Conservation (phyloP, 257 asterid species). For the Rhazya stricta region DNA sequence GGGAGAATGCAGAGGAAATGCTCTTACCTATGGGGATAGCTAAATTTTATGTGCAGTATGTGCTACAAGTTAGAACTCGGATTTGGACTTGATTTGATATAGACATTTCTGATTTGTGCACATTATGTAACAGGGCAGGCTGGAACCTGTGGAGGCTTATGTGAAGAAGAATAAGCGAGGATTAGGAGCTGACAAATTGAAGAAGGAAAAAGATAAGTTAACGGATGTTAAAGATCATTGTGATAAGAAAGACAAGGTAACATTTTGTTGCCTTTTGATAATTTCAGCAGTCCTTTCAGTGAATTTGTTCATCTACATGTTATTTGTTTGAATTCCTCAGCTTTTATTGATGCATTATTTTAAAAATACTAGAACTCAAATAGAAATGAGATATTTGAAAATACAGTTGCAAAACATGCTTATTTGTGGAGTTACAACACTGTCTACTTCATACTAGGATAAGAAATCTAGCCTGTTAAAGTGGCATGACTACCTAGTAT, state of each 20-base stretch:
- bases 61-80: not conserved
- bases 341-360: not conserved
- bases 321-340: not conserved
- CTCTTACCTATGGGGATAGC: too few species aligned
- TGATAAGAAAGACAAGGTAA: conserved; percentile 40
- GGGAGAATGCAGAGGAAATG: not conserved
- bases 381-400: not conserved
- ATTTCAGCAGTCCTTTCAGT: not conserved
- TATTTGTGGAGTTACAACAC: not conserved
- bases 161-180: conserved; percentile 77
- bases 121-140: conserved; percentile 61
- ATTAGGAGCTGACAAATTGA: conserved; percentile 72
- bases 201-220: conserved; percentile 28
- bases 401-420: not conserved
- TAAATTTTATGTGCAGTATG: not conserved
- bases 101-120: conserved; percentile 9
- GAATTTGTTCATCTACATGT: not conserved
- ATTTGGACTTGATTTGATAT: not conserved
- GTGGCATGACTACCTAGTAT: not conserved
- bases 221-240: conserved; percentile 11
- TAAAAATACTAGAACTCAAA: not conserved
- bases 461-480: not conserved
- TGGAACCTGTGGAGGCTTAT: conserved; percentile 71
- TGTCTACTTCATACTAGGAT: not conserved
- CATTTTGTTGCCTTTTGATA: conserved; percentile 7